These are phyloP conservation scores for Diplodia corticola DNA, from an alignment of 2,329 filamentous ascomycete genomes.

Conservation along the genomic window DNA sequence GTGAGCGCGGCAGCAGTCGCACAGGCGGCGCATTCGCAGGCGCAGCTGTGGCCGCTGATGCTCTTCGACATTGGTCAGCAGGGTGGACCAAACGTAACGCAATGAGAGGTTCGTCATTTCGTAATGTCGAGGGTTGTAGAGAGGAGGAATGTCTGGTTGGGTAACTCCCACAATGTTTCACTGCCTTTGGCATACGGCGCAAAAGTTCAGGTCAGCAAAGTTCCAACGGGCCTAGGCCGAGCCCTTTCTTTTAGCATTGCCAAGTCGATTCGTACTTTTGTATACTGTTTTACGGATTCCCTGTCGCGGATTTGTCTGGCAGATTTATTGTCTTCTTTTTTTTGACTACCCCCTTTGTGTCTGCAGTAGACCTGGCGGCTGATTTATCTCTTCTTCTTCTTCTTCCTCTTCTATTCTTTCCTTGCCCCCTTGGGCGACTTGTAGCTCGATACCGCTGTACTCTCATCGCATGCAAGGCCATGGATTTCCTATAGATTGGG, in stretches of 20 bases:
- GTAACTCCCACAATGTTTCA: not conserved
- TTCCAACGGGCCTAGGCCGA: not conserved
- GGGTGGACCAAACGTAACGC: not conserved
- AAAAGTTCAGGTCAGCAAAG: slow-evolving; percentile 8
- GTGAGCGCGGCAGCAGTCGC: slow-evolving; percentile 23
- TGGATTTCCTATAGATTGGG: not conserved
- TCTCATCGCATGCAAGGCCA: slow-evolving; percentile 4
- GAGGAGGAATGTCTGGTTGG: slow-evolving; percentile 8
- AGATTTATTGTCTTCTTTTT: too few relatives aligned
- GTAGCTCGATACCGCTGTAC: slow-evolving; percentile 7
- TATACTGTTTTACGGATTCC: slow-evolving; percentile 1
- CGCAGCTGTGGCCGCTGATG: slow-evolving; percentile 23
- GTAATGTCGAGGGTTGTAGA: not conserved
- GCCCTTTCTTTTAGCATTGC: not conserved
- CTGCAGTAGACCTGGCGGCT: not conserved
- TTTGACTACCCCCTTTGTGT: not conserved
- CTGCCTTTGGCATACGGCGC: slow-evolving; percentile 2
- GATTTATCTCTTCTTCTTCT: not conserved
- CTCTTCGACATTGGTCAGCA: slow-evolving; percentile 23
- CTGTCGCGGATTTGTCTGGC: slow-evolving; percentile 1
- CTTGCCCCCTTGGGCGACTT: not conserved
- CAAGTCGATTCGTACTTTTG: not conserved
- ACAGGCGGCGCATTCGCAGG: slow-evolving; percentile 21
- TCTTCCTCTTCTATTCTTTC: not conserved
- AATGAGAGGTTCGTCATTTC: slow-evolving; percentile 6